phyloP scores from a whole-genome alignment of 805 yeast genomes.

The Clavispora fructus region DNA sequence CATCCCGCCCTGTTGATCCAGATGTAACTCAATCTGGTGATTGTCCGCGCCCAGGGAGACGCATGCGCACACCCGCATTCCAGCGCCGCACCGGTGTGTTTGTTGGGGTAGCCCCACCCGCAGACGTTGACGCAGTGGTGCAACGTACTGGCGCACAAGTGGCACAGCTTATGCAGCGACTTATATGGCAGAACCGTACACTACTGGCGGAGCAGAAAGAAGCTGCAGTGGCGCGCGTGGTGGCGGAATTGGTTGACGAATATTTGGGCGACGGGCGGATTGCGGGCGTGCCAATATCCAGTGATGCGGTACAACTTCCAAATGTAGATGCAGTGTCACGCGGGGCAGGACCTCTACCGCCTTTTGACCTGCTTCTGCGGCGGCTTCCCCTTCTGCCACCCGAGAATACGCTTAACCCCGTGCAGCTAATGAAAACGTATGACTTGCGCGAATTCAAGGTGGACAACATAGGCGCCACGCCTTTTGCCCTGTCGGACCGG shows the following conservation, averaged over 20 bases:
- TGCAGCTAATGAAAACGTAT: constrained; percentile 5
- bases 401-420: constrained; percentile 2
- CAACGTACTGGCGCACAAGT: neutral
- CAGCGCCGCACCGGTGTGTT: neutral
- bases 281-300: neutral
- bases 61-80: neutral
- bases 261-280: constrained; percentile 1
- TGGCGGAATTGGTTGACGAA: constrained; percentile 3
- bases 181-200: constrained; percentile 1
- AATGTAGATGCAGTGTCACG: constrained; percentile 1
- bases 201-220: constrained; percentile 3
- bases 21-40: neutral
- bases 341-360: constrained; percentile 24
- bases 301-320: constrained; percentile 19
- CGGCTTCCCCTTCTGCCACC: constrained; percentile 18
- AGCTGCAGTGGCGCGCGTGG: constrained; percentile 1
- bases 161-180: neutral
- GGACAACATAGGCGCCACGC: constrained; percentile 2
- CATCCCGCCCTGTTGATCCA: neutral
- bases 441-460: constrained; percentile 7
- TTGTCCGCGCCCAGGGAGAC: neutral
- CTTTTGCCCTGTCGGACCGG: neutral
- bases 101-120: neutral
- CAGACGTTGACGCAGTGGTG: constrained; percentile 1
- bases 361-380: constrained; percentile 32